A percentile compares a stretch with the other conserved stretches of the same genome.
These are phyloP conservation scores for Trametes versicolor DNA, from an alignment of 1,284 basidiomycete genomes.

Conservation along the genomic window DNA sequence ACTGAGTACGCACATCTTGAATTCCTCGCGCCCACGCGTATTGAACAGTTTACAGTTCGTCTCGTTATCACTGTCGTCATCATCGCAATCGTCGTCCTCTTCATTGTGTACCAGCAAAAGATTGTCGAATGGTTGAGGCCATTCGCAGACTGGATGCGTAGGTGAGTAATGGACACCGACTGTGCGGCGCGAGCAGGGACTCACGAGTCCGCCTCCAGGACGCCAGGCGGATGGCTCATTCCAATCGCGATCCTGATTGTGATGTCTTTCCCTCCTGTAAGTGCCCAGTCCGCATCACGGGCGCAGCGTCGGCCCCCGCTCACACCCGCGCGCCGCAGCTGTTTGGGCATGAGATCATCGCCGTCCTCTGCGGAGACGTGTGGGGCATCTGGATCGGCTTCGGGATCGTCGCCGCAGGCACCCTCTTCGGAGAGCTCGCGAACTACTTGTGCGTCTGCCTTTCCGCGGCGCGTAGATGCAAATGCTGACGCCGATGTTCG, in stretches of 20 bases:
- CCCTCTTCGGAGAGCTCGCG: slow-evolving; percentile 72
- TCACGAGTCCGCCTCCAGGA: slow-evolving; percentile 7
- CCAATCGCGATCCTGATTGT: slow-evolving; percentile 84
- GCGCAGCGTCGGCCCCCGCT: not conserved
- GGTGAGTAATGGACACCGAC: slow-evolving; percentile 41
- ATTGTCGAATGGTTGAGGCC: slow-evolving; percentile 68
- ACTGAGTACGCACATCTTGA: slow-evolving; percentile 55
- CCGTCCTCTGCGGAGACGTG: slow-evolving; percentile 75
- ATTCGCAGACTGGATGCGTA: slow-evolving; percentile 58
- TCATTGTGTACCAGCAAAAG: slow-evolving; percentile 63
- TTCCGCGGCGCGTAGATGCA: not conserved
- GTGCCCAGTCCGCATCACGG: slow-evolving; percentile 26
- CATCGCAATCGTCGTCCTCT: slow-evolving; percentile 54
- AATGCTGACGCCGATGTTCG: slow-evolving; percentile 3
- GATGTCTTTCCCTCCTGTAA: slow-evolving; percentile 79
- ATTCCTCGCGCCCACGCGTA: slow-evolving; percentile 34
- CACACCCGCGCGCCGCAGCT: slow-evolving; percentile 50
- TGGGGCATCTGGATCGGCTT: slow-evolving; percentile 78
- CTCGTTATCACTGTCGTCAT: slow-evolving; percentile 33
- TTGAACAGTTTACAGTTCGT: slow-evolving; percentile 12
- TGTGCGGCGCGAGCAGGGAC: not conserved
- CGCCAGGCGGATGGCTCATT: slow-evolving; percentile 76
- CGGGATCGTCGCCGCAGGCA: slow-evolving; percentile 72
- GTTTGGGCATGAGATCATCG: slow-evolving; percentile 83
- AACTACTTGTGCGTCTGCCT: slow-evolving; percentile 64